Base-by-base conservation (phyloP, 2,329 filamentous ascomycete genomes). In the Venturiaceae sp. region DNA sequence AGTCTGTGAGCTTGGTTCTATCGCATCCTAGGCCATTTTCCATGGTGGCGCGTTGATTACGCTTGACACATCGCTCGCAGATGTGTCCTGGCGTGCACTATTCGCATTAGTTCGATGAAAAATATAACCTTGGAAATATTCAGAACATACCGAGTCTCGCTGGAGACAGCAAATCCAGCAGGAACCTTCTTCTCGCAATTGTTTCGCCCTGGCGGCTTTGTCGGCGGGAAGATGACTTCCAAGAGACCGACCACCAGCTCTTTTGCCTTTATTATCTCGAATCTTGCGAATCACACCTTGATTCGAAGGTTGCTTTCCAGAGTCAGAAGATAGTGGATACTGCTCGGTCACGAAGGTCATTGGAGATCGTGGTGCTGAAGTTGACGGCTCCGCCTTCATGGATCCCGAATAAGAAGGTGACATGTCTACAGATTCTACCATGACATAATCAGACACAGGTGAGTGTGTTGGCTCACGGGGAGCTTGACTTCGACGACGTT, bases 101-200 rank as follows among this genome's bases (percentile, higher is more conserved):
- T 13, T n/a, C 46, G 13, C 11, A 19, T 19, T 16, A 47, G 61
- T 64, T 55, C 62, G 16, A 13, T 19, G 9, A 11, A 19, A 1
- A 2, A 9, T 2, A 55, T 53, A 60, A 39, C 59, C 62, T 56
- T 34, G 23, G 44, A 9, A 57, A 47, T 21, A 41, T 52, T 9
- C 11, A 28, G 39, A 36, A 61, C 66, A 66, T 63, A 73, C 71
- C 60, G 73, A 72, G 63, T 77, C 76, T 64, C 76, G 69, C 61
- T 78, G 76, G 53, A 79, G 66, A 4, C 71, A 72, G 60, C 76
- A 79, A 30, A 74, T 70, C 76, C 76, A 79, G 59, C 76, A 79
- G 9, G 75, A 74, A 23, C 72, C 72, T 7, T 72, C 69, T 57
- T 75, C 74, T 14, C 76, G 73, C 75, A 77, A 76, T 41, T 71